Conservation (phyloP, 2,329 filamentous ascomycete genomes). For the Ceratocystis variospora region DNA sequence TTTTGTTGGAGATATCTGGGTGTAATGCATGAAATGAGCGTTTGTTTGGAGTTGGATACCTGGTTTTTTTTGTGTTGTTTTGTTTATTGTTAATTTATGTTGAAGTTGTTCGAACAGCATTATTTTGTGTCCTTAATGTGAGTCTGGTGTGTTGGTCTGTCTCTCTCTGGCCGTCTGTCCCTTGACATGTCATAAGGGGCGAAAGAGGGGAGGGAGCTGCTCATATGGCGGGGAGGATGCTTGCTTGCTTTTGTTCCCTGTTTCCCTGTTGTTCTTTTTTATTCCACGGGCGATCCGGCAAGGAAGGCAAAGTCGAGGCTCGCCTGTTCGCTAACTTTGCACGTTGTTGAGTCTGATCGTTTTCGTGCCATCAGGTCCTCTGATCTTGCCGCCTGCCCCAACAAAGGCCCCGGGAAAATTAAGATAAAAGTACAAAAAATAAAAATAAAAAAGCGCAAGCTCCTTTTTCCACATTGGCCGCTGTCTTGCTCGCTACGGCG, state of each 20-base stretch:
- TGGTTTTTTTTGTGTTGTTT: neutral
- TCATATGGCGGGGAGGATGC: neutral
- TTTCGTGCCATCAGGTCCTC: too few relatives aligned
- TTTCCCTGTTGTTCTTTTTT: neutral
- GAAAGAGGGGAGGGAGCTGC: neutral
- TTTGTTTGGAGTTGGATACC: slow-evolving; percentile 7
- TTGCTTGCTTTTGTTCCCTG: neutral
- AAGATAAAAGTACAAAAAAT: too few relatives aligned
- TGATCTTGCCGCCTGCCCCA: too few relatives aligned
- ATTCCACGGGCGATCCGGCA: neutral
- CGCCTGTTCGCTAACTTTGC: too few relatives aligned
- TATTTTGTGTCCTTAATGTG: neutral
- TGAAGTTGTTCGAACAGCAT: neutral
- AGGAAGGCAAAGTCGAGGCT: neutral
- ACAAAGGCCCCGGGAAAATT: too few relatives aligned
- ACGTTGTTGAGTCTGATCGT: too few relatives aligned
- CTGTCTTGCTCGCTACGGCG: neutral
- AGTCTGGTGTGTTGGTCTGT: neutral
- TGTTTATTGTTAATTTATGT: neutral
- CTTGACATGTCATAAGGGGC: neutral
- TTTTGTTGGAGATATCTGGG: slow-evolving; percentile 3
- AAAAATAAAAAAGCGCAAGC: too few relatives aligned
- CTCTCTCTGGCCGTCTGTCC: neutral
- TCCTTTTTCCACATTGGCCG: too few relatives aligned
- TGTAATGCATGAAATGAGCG: slow-evolving; percentile 9